Percentiles rank a stretch among this genome's conserved stretches.
Evolutionary conservation across 257 asterid genomes (phyloP).

Genomic region (Fraxinus excelsior): DNA sequence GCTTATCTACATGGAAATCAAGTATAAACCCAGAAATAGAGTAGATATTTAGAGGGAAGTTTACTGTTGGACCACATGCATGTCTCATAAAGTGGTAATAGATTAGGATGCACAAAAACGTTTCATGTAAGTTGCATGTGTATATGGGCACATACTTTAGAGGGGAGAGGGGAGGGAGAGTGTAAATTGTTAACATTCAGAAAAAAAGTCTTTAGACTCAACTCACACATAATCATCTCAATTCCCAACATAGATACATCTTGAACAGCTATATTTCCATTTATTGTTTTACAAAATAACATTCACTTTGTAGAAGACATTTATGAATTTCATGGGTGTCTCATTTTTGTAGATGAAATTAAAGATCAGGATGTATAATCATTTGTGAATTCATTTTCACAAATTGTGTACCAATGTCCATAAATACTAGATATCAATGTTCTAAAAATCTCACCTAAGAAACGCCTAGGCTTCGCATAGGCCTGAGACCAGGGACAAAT

Average conservation of each 20-base stretch:
- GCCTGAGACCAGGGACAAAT: no score
- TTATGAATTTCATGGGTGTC: background rate
- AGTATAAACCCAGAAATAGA: constrained; percentile 7
- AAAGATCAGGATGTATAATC: background rate
- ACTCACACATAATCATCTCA: background rate
- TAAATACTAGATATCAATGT: background rate
- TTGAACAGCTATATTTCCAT: background rate
- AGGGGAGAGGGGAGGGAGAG: background rate
- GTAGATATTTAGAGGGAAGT: constrained; percentile 3
- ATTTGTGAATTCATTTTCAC: background rate
- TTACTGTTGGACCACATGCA: constrained; percentile 5
- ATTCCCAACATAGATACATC: constrained; percentile 1
- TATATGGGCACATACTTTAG: constrained; percentile 4
- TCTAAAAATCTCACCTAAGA: no score
- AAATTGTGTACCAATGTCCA: background rate
- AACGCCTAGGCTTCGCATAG: no score
- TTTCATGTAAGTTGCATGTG: constrained; percentile 20
- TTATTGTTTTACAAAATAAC: constrained; percentile 6
- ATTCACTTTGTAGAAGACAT: background rate
- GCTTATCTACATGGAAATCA: constrained; percentile 64
- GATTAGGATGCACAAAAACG: constrained; percentile 13
- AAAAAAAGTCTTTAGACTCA: background rate
- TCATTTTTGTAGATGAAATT: background rate
- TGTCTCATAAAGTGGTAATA: background rate
- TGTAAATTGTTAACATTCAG: background rate